Base-by-base conservation (phyloP, 192 early-diverging fungal species). In the Thoreauomyces humboldtii region DNA sequence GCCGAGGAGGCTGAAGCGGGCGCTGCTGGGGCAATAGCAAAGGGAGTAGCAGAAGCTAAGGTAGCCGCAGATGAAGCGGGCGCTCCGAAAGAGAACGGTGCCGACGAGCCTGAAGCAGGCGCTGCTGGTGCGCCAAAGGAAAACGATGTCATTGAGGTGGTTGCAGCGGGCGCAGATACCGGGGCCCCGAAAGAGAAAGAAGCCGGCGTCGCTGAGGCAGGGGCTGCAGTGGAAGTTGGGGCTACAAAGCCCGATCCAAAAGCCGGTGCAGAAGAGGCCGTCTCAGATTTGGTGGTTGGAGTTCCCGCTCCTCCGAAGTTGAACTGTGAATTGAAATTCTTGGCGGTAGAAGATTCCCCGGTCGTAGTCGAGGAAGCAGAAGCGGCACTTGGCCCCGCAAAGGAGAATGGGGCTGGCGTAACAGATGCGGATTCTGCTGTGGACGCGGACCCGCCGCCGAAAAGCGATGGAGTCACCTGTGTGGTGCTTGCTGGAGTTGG, bases 181-280 rank as follows among this genome's bases (percentile, higher is more conserved):
- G 50, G n/a, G 1, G 50, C 27, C 0, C 50, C 50, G 27, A 51
- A 51, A 14, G 50, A 19, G 27, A 51, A 51, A n/a, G 50, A n/a
- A 1, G 50, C 15, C 2, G 50, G 1, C 25, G 50, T 51, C 1
- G 50, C 14, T 14, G 50, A 0, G 27, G 50, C 14, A 51, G 50
- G 0, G 25, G 50, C 1, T 24, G 50, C 2, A 24, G 1, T 0
- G 0, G n/a, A n/a, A 2, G 2, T 33, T 17, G 54, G 54, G 35
- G 31, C 35, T 35, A 25, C 54, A 56, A 56, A 56, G 1, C 32
- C 17, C 15, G 28, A 17, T 34, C 54, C 54, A 34, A 56, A 56
- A 33, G 54, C 12, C 29, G 35, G 35, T 1, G 59, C 21, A 46
- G 59, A 7, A 45, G 59, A 17, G 4, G 41, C 14, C 27, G 41